Percentiles rank a stretch among this genome's conserved stretches.
phyloP scores from a whole-genome alignment of 352 stramenopile species.

The Hyphochytrium catenoides region DNA sequence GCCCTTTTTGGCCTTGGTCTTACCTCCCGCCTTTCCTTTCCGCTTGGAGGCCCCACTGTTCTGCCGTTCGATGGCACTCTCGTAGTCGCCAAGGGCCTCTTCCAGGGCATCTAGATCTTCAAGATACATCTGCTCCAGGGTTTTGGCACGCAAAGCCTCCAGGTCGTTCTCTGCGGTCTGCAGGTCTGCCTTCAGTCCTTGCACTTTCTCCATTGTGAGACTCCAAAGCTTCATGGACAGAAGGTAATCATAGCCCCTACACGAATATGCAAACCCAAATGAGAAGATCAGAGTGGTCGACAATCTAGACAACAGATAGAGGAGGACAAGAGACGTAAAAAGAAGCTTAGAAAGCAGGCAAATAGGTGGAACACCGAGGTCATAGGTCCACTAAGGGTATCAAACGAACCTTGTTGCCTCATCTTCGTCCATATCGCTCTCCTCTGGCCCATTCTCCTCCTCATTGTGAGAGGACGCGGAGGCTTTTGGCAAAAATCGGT shows the following conservation, averaged over 20 bases:
- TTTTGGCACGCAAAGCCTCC: constrained; percentile 33
- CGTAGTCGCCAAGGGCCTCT: constrained; percentile 28
- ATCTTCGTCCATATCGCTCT: constrained; percentile 14
- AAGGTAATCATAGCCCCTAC: constrained; percentile 77
- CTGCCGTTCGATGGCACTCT: too few relatives aligned
- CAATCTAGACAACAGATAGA: too few relatives aligned
- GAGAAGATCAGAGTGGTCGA: too few relatives aligned
- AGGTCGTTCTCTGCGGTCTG: constrained; percentile 59
- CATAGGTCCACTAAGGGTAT: too few relatives aligned
- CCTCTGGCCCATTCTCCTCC: constrained; percentile 25
- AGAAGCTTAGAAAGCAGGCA: too few relatives aligned
- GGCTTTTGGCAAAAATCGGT: constrained; percentile 22
- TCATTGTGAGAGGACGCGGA: constrained; percentile 11
- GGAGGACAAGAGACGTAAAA: too few relatives aligned
- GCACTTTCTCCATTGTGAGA: constrained; percentile 76
- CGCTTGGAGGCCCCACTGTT: too few relatives aligned
- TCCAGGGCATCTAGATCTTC: constrained; percentile 73
- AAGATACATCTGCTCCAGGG: constrained; percentile 74
- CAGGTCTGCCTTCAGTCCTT: constrained; percentile 64
- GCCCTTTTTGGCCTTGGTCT: too few relatives aligned
- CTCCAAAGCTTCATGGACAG: constrained; percentile 82
- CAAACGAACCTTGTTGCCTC: too few relatives aligned
- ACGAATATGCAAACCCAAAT: too few relatives aligned
- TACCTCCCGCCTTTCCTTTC: too few relatives aligned
- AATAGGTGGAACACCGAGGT: too few relatives aligned